Evolutionary conservation across 345 rosid genomes (phyloP), one percentile per base, ranked within the genome.

Genomic region (Cardiospermum halicacabum): DNA sequence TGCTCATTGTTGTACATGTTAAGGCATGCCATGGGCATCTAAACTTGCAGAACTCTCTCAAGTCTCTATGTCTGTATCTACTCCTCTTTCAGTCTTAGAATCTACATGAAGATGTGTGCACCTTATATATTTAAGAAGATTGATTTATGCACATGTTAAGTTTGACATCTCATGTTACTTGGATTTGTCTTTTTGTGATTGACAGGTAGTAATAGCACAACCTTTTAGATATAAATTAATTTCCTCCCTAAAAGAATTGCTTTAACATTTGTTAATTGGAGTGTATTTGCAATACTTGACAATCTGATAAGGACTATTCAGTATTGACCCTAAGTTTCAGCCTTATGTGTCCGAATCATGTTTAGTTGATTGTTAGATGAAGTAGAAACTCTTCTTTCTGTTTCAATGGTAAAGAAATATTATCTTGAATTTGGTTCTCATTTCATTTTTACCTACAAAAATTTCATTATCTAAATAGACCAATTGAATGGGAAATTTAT

Each of bases 111-210:
- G 76, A 58, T 71, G 77, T 53, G 62, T 67, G 61, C 53, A 66
- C 79, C n/a, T 66, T 78, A 77, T 74, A 76, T 11, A 27, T 3
- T 5, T 5, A 6, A 40, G 34, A 65, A 67, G 60, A 40, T 76
- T 78, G 72, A 61, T 70, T 68, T 65, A 28, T 58, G 77, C 64
- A 50, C 32, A 56, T 66, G 49, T 55, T 60, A 28, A 64, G 74
- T 55, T 40, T 68, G 83, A 74, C 85, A 81, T 69, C 81, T 82
- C 91, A 81, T 75, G 85, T 82, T 85, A 75, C 85, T 81, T 54
- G 47, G 83, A 72, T 69, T 77, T 81, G 88, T 81, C 84, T 42
- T 36, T 40, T 75, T 71, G 76, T 77, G 73, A 55, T 75, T 53
- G 63, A 65, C 60, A 59, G 53, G 40, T 56, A 40, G 59, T 60